Base-by-base conservation (phyloP, 23 red algal genomes). In the Gracilaria vermiculophylla region DNA sequence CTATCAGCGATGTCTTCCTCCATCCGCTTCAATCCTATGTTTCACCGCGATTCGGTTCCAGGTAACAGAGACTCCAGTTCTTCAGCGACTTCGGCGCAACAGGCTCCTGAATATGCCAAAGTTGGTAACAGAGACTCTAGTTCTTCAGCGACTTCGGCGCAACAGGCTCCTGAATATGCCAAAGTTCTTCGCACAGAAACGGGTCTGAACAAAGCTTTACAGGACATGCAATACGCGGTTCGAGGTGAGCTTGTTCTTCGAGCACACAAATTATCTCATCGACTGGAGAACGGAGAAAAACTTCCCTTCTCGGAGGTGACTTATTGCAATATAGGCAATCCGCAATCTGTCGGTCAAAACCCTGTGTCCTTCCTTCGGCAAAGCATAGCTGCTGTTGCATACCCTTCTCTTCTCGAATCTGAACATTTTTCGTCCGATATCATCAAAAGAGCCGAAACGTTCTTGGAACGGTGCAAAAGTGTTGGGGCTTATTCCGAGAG, bases 251-350 rank as follows among this genome's bases (percentile, higher is more conserved):
- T 98, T 32, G 86, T 91, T 35, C 86, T 82, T 11, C 77, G 82
- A 47, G 96, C 96, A 20, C 81, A 83, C 20, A 72, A 89, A 35
- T 41, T 85, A 31, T 76, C 81, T 51, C 80, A 49, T 36, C 39
- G 40, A 0, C 25, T 64, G 51, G 53, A 49, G 9, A 42, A 32
- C 19, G 62, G 82, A 11, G 62, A 53, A 6, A 75, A 51, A 19
- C 76, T 95, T 36, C 95, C 95, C 40, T 97, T 93, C 65, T 58
- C 64, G n/a, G 37, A 42, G 43, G 80, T 98, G 27, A 89, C 76
- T 4, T 89, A 85, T 37, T 95, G 92, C 83, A 98, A 98, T 34
- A 88, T 98, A 17, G 96, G 96, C 16, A 98, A 98, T 80, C 96
- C 96, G 15, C 96, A 95, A 64, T 55, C 79, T 10, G 75, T 98